Conservation (phyloP, 345 rosid genomes). For the Punica granatum region DNA sequence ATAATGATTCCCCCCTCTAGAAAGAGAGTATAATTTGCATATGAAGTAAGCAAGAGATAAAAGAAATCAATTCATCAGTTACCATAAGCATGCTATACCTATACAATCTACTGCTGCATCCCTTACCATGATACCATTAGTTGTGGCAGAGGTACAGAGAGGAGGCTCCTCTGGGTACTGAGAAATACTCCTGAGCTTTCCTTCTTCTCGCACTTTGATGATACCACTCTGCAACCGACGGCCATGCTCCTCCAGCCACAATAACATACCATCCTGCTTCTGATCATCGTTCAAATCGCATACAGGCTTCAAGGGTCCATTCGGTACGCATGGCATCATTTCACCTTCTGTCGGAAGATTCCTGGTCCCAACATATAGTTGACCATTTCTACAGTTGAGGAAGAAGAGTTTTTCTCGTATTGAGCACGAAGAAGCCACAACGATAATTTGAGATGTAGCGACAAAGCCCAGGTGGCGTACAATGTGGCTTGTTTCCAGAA, state of each 20-base stretch:
- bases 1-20: no score
- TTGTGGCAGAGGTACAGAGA: conserved; percentile 62
- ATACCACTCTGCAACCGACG: conserved; percentile 50
- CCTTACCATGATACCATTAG: conserved; percentile 70
- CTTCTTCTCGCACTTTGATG: conserved; percentile 38
- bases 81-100: no score
- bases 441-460: conserved; percentile 23
- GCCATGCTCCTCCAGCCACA: conserved; percentile 91
- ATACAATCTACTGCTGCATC: background rate
- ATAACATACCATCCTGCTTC: conserved; percentile 72
- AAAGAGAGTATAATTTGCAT: no score
- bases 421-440: conserved; percentile 51
- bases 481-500: conserved; percentile 33
- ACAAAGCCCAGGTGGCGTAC: conserved; percentile 18
- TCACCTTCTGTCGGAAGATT: conserved; percentile 33
- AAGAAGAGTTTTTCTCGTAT: conserved; percentile 44
- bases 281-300: conserved; percentile 35
- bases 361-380: conserved; percentile 55
- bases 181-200: conserved; percentile 34
- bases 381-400: conserved; percentile 68
- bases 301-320: conserved; percentile 37
- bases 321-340: conserved; percentile 82
- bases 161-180: conserved; percentile 74
- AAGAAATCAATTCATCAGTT: no score
- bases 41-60: no score